Percentiles rank a stretch among this genome's conserved stretches.
Evolutionary conservation across 2,329 filamentous ascomycete species (phyloP).

Genomic region (Dothiorella sarmentorum): DNA sequence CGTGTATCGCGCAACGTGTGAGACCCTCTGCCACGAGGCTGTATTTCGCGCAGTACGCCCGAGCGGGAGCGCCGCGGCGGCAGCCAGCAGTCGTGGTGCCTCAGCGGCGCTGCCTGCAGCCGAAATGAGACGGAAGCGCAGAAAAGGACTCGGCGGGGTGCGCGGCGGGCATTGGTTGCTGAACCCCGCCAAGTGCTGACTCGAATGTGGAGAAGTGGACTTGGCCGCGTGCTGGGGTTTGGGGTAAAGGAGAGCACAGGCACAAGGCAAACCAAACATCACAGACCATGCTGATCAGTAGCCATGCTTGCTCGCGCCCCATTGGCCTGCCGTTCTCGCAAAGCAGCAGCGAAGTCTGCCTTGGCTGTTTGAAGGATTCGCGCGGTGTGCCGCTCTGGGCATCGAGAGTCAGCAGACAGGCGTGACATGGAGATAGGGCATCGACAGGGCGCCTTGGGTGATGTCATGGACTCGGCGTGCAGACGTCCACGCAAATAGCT

Average conservation of each 20-base stretch:
- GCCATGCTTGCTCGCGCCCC: neutral
- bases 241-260: neutral
- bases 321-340: neutral
- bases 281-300: neutral
- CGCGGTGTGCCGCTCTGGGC: constrained; percentile 3
- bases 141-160: neutral
- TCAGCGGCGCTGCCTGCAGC: neutral
- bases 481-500: no score
- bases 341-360: neutral
- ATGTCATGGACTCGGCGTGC: no score
- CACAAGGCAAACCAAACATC: constrained; percentile 1
- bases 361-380: constrained; percentile 13
- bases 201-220: constrained; percentile 6
- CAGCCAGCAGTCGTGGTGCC: neutral
- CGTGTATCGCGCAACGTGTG: constrained; percentile 4
- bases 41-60: neutral
- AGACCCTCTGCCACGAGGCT: constrained; percentile 11
- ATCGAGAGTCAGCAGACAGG: constrained; percentile 4
- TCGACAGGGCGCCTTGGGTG: neutral
- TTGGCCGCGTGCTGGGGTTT: neutral
- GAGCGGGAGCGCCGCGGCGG: neutral
- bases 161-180: neutral
- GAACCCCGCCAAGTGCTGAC: neutral
- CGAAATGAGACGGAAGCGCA: neutral
- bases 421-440: neutral